Percentiles rank a stretch among this genome's conserved stretches.
These are phyloP conservation scores for Pichia sp. DNA, from an alignment of 1,139 yeast genomes.

Conservation along the genomic window DNA sequence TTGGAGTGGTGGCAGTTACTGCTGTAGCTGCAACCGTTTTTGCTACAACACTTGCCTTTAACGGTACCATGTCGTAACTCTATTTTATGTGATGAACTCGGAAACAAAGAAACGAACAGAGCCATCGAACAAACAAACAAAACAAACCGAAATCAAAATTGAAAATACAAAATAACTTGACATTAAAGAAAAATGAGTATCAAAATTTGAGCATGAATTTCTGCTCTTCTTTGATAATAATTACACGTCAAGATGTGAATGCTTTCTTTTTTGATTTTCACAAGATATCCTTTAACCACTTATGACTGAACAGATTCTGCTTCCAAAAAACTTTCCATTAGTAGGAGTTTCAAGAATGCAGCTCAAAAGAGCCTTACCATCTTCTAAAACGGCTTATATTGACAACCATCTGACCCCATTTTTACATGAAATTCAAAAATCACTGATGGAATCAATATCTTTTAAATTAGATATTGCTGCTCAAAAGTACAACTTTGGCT, in stretches of 20 bases:
- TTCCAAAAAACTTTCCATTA: slow-evolving; percentile 23
- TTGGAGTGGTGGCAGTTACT: not conserved
- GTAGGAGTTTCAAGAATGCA: slow-evolving; percentile 7
- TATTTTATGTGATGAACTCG: not conserved
- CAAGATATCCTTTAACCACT: not conserved
- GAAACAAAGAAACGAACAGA: not conserved
- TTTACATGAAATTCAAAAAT: slow-evolving; percentile 9
- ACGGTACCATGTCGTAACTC: not conserved
- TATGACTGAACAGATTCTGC: slow-evolving; percentile 4
- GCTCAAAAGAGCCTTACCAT: slow-evolving; percentile 9
- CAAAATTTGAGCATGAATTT: not conserved
- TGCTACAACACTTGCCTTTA: not conserved
- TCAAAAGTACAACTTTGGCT: slow-evolving; percentile 8
- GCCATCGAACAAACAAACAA: not conserved
- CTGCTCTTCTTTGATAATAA: not conserved
- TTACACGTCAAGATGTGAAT: not conserved
- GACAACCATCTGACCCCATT: slow-evolving; percentile 7
- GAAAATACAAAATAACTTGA: not conserved
- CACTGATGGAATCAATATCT: slow-evolving; percentile 16
- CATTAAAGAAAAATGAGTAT: not conserved
- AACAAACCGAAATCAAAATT: not conserved
- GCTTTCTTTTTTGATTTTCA: not conserved
- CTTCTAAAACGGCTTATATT: slow-evolving; percentile 7
- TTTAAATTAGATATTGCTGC: slow-evolving; percentile 13
- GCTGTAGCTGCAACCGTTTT: not conserved